phyloP scores from a whole-genome alignment of 164 flowering plant species.

The Liquidambar formosana region DNA sequence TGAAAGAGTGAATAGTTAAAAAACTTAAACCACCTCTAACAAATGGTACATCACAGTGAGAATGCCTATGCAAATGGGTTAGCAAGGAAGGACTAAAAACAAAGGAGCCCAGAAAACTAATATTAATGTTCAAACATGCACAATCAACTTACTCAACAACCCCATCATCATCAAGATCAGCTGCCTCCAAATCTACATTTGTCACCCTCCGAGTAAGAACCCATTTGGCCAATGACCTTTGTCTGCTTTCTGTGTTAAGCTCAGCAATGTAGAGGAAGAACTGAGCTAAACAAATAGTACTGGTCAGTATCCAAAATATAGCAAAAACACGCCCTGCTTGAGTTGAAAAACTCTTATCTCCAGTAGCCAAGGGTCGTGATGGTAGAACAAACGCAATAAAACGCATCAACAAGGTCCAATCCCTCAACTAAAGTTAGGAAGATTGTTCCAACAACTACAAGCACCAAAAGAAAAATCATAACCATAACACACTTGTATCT shows the following conservation, averaged over 20 bases:
- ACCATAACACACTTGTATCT: constrained; percentile 65
- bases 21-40: no score
- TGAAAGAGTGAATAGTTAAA: no score
- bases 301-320: constrained; percentile 52
- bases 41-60: no score
- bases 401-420: constrained; percentile 61
- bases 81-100: no score
- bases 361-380: constrained; percentile 69
- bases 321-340: constrained; percentile 56
- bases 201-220: constrained; percentile 63
- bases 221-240: constrained; percentile 52
- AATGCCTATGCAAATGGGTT: no score
- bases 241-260: constrained; percentile 54
- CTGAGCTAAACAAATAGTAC: constrained; percentile 58
- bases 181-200: constrained; percentile 71
- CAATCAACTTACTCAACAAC: constrained; percentile 57
- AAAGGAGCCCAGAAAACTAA: no score
- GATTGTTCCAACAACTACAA: constrained; percentile 51
- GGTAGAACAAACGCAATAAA: constrained; percentile 87
- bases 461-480: no score
- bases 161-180: constrained; percentile 76
- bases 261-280: constrained; percentile 57
- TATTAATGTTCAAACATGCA: no score
- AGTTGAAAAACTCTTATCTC: constrained; percentile 64
- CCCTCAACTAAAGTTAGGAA: constrained; percentile 59